Evolutionary conservation across 805 yeast species (phyloP).

Genomic region (Pichia deserticola): DNA sequence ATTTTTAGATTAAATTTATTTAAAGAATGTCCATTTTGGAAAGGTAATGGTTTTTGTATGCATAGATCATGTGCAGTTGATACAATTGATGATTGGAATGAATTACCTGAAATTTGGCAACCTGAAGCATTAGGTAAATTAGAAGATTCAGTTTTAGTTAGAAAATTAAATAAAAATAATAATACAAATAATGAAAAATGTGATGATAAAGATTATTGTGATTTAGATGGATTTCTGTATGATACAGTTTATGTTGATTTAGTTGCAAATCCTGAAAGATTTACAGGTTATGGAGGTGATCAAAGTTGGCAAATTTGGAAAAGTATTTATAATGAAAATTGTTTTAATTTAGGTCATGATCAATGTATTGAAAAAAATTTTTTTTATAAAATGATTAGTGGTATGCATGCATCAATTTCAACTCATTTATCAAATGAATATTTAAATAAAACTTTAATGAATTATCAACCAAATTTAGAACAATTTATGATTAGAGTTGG

Average conservation of each 20-base stretch:
- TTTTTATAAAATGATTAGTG: slow-evolving; percentile 80
- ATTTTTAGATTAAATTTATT: slow-evolving; percentile 81
- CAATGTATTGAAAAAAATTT: slow-evolving; percentile 81
- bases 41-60: slow-evolving; percentile 74
- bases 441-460: slow-evolving; percentile 58
- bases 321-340: slow-evolving; percentile 86
- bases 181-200: slow-evolving; percentile 20
- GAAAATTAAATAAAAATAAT: slow-evolving; percentile 23
- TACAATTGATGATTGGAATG: slow-evolving; percentile 64
- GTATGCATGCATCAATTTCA: slow-evolving; percentile 93
- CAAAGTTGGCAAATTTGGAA: slow-evolving; percentile 91
- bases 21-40: slow-evolving; percentile 81
- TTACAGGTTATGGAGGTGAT: slow-evolving; percentile 92
- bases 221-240: slow-evolving; percentile 49
- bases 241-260: slow-evolving; percentile 80
- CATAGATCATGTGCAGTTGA: slow-evolving; percentile 88
- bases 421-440: slow-evolving; percentile 87
- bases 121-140: slow-evolving; percentile 61
- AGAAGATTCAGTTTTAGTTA: slow-evolving; percentile 31
- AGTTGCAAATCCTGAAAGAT: slow-evolving; percentile 86
- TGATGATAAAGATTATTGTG: slow-evolving; percentile 51
- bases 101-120: slow-evolving; percentile 64
- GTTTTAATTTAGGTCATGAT: slow-evolving; percentile 45
- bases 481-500: slow-evolving; percentile 90
- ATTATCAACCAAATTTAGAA: slow-evolving; percentile 77